Evolutionary conservation across 352 stramenopile species (phyloP).

Genomic region (Phytophthora tubulina): DNA sequence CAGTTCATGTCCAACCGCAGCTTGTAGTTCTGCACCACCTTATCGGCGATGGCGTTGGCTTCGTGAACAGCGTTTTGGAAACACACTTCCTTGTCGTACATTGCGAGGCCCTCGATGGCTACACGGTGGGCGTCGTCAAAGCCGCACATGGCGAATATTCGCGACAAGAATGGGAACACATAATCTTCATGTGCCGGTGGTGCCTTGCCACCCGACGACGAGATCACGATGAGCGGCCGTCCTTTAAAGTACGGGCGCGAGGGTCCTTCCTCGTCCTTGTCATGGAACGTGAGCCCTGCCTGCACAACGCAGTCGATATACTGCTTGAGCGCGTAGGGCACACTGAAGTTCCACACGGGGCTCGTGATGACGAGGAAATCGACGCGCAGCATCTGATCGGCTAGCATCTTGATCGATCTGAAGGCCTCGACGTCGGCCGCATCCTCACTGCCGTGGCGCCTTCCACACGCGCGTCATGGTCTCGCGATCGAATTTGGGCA

Average conservation of each 20-base stretch:
- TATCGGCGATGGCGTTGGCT: constrained; percentile 67
- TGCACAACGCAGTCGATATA: constrained; percentile 88
- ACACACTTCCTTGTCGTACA: constrained; percentile 71
- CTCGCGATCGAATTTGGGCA: constrained; percentile 80
- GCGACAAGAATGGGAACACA: constrained; percentile 75
- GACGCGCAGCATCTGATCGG: constrained; percentile 69
- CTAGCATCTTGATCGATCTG: constrained; percentile 69
- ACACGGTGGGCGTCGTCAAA: constrained; percentile 76
- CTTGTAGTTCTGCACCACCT: constrained; percentile 68
- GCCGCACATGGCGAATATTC: constrained; percentile 83
- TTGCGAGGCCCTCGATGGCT: constrained; percentile 68
- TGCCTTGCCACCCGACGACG: constrained; percentile 74
- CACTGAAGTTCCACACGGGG: constrained; percentile 83
- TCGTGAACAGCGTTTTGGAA: constrained; percentile 64
- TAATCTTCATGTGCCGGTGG: constrained; percentile 67
- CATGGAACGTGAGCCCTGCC: constrained; percentile 71
- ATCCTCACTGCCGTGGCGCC: constrained; percentile 70
- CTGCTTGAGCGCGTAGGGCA: constrained; percentile 85
- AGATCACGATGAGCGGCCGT: constrained; percentile 76
- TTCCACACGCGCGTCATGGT: constrained; percentile 78
- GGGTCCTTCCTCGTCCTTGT: constrained; percentile 67
- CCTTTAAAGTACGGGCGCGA: constrained; percentile 69
- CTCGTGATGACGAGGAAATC: constrained; percentile 83
- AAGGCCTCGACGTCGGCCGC: constrained; percentile 64
- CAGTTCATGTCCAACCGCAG: constrained; percentile 57